phyloP scores from a whole-genome alignment of 2,329 filamentous ascomycete genomes.

The Clonostachys rosea region DNA sequence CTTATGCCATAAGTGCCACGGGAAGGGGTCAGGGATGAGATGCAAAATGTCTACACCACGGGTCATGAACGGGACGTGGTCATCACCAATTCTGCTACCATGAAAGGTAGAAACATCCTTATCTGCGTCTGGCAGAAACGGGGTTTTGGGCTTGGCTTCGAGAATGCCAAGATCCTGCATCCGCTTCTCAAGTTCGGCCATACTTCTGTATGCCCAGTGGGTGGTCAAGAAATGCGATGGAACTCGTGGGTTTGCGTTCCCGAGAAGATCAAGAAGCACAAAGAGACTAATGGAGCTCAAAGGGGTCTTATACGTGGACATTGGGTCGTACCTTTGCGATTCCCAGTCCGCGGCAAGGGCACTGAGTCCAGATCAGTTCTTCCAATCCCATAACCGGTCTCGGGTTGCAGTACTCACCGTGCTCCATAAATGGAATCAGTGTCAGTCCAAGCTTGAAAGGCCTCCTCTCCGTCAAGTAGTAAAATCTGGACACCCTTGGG shows the following conservation, averaged over 20 bases:
- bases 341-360: conserved; percentile 84
- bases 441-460: conserved; percentile 75
- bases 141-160: conserved; percentile 44
- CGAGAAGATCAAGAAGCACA: conserved; percentile 86
- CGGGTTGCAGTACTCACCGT: conserved; percentile 42
- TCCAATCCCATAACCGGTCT: not conserved
- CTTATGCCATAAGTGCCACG: conserved; percentile 73
- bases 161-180: conserved; percentile 64
- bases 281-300: conserved; percentile 82
- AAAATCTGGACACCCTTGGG: conserved; percentile 84
- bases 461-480: conserved; percentile 91
- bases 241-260: conserved; percentile 61
- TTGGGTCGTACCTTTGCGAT: conserved; percentile 57
- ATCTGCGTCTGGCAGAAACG: conserved; percentile 62
- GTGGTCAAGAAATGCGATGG: conserved; percentile 87
- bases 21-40: conserved; percentile 82
- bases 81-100: conserved; percentile 64
- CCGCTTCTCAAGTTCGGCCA: conserved; percentile 71
- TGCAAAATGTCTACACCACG: conserved; percentile 87
- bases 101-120: conserved; percentile 46
- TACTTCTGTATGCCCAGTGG: conserved; percentile 84
- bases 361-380: conserved; percentile 15
- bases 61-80: conserved; percentile 86
- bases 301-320: conserved; percentile 70
- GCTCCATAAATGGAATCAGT: conserved; percentile 86